These are phyloP conservation scores for Cinnamomum chago DNA, from an alignment of 164 flowering plant genomes.

Conservation along the genomic window DNA sequence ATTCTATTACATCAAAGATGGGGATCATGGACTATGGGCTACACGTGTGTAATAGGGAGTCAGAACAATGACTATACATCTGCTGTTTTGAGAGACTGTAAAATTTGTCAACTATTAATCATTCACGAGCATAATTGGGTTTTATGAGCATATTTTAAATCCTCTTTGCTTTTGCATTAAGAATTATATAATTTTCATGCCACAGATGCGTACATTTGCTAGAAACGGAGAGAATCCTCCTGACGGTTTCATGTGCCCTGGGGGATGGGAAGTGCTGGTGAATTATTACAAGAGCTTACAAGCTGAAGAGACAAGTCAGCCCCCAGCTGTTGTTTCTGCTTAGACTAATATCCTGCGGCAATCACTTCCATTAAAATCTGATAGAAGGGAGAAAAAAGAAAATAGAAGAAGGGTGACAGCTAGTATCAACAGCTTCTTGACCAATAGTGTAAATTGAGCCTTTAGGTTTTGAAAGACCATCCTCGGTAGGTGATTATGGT, in stretches of 20 bases:
- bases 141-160: not conserved
- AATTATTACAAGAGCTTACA: slow-evolving; percentile 74
- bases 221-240: slow-evolving; percentile 86
- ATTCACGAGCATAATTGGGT: not conserved
- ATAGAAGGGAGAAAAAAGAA: no score
- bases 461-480: no score
- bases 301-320: slow-evolving; percentile 48
- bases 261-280: slow-evolving; percentile 89
- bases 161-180: not conserved
- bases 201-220: slow-evolving; percentile 83
- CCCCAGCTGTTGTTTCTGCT: slow-evolving; percentile 43
- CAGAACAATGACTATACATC: no score
- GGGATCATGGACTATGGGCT: not conserved
- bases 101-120: not conserved
- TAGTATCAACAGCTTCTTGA: no score
- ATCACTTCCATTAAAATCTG: no score
- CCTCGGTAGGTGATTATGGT: no score
- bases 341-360: slow-evolving; percentile 10
- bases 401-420: no score
- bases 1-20: not conserved
- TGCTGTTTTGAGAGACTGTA: no score
- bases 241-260: slow-evolving; percentile 94
- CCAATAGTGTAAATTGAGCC: no score
- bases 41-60: no score
- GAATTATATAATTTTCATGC: slow-evolving; percentile 6